Evolutionary conservation across 805 yeast genomes (phyloP), one percentile per base, ranked within the genome.

Genomic region (Lachancea nothofagi): DNA sequence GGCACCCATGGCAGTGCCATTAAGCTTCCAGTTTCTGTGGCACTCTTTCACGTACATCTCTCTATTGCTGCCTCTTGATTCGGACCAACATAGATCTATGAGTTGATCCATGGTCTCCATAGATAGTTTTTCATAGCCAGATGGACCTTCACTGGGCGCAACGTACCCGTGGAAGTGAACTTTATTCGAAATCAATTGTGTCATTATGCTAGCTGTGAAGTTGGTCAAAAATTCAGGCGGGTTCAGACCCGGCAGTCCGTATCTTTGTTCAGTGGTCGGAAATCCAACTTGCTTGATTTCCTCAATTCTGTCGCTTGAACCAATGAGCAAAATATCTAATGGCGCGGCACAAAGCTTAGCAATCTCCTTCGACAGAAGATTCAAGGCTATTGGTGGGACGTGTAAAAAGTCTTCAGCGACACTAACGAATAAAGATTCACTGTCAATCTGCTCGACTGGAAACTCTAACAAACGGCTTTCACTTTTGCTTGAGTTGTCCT

Each of bases 191-290:
- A 47, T 17, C 23, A 55, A 14, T 44, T 54, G 42, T 69, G 66
- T 14, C 57, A 53, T 4, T 66, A 44, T 1, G 74, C 64, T n/a
- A 2, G 77, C 84, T 7, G 71, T 49, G 18, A 75, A 68, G 0
- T 83, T 84, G 1, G 83, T 74, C 20, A 80, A 59, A 38, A 73
- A 72, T 54, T 75, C 81, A 0, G 86, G 87, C 1, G 86, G 84
- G 15, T 54, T 61, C 39, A 80, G 57, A 7, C 49, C 23, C 1
- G 52, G 42, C 23, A 54, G 43, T 1, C 38, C 36, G 1, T 46
- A 18, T 57, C 69, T 38, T 46, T 50, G 5, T 25, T 28, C n/a
- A 2, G 15, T 18, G 7, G 23, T 17, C 10, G 29, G 29, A 19
- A 12, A 28, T 14, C 50, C 40, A n/a, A 56, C 45, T 35, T 40